Percentiles rank a stretch among this genome's conserved stretches.
Conservation (phyloP, 2,329 filamentous ascomycete genomes). For the Fusarium bulbicola region DNA sequence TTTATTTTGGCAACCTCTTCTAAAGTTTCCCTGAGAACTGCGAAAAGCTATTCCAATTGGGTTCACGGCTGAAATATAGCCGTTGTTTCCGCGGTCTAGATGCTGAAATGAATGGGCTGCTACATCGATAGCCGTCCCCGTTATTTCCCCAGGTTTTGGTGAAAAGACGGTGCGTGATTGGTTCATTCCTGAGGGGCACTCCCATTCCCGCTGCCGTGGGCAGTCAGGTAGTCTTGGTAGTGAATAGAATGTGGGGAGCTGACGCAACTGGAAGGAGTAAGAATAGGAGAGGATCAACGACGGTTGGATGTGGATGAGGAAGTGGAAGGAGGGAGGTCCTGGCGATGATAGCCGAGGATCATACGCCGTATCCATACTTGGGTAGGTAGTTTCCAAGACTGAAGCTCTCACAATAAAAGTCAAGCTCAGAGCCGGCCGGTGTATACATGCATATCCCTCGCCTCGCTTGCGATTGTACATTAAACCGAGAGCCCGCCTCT, state of each 20-base stretch:
- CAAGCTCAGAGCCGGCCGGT: not conserved
- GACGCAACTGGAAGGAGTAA: slow-evolving; percentile 19
- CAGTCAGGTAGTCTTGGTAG: not conserved
- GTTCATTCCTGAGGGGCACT: slow-evolving; percentile 30
- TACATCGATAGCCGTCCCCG: slow-evolving; percentile 22
- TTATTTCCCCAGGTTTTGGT: slow-evolving; percentile 41
- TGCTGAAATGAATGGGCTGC: not conserved
- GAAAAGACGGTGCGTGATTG: slow-evolving; percentile 16
- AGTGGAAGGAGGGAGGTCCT: not conserved
- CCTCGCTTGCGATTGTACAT: not conserved
- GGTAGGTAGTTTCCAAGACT: not conserved
- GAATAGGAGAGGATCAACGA: slow-evolving; percentile 3
- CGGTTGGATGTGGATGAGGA: not conserved
- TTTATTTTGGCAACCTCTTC: too few species aligned
- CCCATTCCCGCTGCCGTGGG: slow-evolving; percentile 10
- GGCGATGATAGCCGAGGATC: slow-evolving; percentile 39
- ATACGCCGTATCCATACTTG: not conserved
- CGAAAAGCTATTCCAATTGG: not conserved
- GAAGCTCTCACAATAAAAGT: not conserved
- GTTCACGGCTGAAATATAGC: slow-evolving; percentile 4
- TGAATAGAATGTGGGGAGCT: slow-evolving; percentile 17
- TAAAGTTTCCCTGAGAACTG: too few species aligned
- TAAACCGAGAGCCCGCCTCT: not conserved
- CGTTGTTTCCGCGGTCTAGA: slow-evolving; percentile 8
- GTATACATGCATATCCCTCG: not conserved